Conservation (phyloP, 139 green algal species). For the Ostreobium quekettii region DNA sequence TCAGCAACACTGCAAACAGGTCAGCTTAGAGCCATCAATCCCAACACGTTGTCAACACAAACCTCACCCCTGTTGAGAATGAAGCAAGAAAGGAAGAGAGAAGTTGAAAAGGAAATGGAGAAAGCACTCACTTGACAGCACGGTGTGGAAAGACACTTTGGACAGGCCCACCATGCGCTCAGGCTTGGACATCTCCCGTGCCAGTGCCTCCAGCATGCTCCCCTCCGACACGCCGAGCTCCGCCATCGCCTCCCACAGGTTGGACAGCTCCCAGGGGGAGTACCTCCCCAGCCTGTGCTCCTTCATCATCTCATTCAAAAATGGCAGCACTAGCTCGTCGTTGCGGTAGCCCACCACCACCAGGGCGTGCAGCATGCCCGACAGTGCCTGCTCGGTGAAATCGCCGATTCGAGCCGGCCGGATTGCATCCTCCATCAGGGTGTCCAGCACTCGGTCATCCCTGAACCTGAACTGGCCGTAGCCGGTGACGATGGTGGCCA, state of each 20-base stretch:
- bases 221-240: constrained; percentile 2
- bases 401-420: neutral
- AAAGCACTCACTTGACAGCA: too few relatives aligned
- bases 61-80: too few relatives aligned
- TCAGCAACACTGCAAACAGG: too few relatives aligned
- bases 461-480: constrained; percentile 9
- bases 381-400: neutral
- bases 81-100: too few relatives aligned
- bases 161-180: neutral
- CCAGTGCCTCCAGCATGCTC: neutral
- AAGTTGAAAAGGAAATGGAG: too few relatives aligned
- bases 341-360: neutral
- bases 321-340: neutral
- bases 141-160: too few relatives aligned
- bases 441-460: neutral
- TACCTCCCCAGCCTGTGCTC: neutral
- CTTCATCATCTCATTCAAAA: neutral
- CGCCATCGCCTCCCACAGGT: neutral
- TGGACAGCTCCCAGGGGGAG: constrained; percentile 5
- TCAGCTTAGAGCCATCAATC: too few relatives aligned
- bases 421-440: neutral
- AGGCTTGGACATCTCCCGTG: neutral
- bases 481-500: constrained; percentile 3
- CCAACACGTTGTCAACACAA: too few relatives aligned
- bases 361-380: constrained; percentile 8